A percentile compares a stretch with the other conserved stretches of the same genome.
Evolutionary conservation across 495 filamentous ascomycete species (phyloP).

Genomic region (Terfezia claveryi): DNA sequence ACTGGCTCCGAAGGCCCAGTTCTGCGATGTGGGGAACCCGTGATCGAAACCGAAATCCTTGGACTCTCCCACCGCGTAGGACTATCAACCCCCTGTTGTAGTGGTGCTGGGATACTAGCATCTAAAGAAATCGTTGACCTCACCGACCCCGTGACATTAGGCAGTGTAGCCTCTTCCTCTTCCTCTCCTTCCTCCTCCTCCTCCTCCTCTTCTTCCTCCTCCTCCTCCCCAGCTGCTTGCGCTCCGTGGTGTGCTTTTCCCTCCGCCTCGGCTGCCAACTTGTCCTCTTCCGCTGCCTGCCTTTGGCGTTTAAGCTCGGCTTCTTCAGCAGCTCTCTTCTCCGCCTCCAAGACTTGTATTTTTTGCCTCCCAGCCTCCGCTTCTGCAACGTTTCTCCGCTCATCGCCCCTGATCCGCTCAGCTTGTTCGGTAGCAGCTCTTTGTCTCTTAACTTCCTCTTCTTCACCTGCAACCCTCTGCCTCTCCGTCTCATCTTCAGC

Average conservation of each 20-base stretch:
- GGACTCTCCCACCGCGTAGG: background rate
- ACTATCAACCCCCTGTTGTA: background rate
- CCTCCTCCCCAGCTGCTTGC: background rate
- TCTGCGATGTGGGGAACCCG: background rate
- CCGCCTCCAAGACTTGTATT: background rate
- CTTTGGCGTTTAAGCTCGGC: background rate
- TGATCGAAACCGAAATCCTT: background rate
- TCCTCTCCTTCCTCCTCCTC: no score
- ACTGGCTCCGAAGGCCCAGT: no score
- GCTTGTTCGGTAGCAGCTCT: background rate
- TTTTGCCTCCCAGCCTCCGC: background rate
- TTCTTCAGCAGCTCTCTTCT: background rate
- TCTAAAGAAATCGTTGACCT: no score
- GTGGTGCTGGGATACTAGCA: background rate
- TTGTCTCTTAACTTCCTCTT: background rate
- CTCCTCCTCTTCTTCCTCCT: no score
- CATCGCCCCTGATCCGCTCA: background rate
- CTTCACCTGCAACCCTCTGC: background rate
- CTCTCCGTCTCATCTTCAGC: background rate
- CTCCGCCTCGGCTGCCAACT: background rate
- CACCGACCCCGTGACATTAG: no score
- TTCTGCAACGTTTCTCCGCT: no score
- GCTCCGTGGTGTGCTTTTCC: background rate
- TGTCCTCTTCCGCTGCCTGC: background rate
- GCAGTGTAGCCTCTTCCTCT: no score